Conservation (phyloP, 441 rosid genomes). For the Iberis amara region DNA sequence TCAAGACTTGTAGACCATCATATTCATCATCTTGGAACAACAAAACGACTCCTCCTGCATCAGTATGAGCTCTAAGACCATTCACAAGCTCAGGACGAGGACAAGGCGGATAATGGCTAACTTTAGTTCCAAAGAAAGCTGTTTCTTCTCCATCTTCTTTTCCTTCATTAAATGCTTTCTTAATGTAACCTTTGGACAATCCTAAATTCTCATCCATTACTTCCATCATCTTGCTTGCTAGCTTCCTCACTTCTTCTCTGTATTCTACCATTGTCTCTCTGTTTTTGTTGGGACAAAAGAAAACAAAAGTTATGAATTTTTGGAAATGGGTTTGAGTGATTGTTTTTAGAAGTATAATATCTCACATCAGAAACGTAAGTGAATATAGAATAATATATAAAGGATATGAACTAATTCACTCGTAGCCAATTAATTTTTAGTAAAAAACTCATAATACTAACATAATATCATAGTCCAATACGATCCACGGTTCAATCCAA, state of each 20-base stretch:
- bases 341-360: too few relatives aligned
- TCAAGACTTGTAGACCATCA: slow-evolving; percentile 78
- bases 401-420: too few relatives aligned
- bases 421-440: too few relatives aligned
- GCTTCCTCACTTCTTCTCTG: slow-evolving; percentile 56
- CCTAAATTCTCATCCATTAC: slow-evolving; percentile 83
- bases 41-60: slow-evolving; percentile 83
- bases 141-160: slow-evolving; percentile 38
- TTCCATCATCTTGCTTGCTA: slow-evolving; percentile 67
- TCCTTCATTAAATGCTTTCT: slow-evolving; percentile 53
- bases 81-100: slow-evolving; percentile 58
- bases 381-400: too few relatives aligned
- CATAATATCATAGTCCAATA: too few relatives aligned
- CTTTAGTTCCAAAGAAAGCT: slow-evolving; percentile 84
- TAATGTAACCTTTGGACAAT: slow-evolving; percentile 53
- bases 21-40: slow-evolving; percentile 75
- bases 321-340: background rate
- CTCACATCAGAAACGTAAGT: too few relatives aligned
- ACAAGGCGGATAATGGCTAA: slow-evolving; percentile 92
- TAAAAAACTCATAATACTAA: too few relatives aligned
- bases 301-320: background rate
- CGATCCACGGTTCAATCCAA: too few relatives aligned
- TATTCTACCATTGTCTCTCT: slow-evolving; percentile 75
- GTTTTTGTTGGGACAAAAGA: background rate
- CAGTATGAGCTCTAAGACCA: slow-evolving; percentile 91